Conservation (phyloP, 2,329 filamentous ascomycete species). For the Fulvia fulva region DNA sequence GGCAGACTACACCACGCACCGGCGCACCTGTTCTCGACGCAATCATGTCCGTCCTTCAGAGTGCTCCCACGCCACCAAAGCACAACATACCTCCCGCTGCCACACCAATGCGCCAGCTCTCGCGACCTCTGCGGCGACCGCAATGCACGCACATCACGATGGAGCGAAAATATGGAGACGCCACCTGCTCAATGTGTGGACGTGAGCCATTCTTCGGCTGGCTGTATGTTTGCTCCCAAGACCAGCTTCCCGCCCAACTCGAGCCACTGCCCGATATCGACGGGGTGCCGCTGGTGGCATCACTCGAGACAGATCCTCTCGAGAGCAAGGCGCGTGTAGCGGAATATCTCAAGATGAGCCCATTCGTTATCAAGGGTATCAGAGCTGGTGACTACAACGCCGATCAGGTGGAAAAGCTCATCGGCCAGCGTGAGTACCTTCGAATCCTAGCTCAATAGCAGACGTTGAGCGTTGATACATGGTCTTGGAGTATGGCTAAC, state of each 20-base stretch:
- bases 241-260: slow-evolving; percentile 35
- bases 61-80: background rate
- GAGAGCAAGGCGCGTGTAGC: slow-evolving; percentile 24
- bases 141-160: slow-evolving; percentile 66
- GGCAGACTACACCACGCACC: slow-evolving; percentile 18
- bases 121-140: slow-evolving; percentile 17
- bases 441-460: too few relatives aligned
- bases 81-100: background rate
- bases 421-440: slow-evolving; percentile 46
- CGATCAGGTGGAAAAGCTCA: slow-evolving; percentile 40
- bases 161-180: slow-evolving; percentile 58
- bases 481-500: too few relatives aligned
- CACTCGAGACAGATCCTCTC: slow-evolving; percentile 19
- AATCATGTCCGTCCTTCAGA: slow-evolving; percentile 20
- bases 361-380: slow-evolving; percentile 42
- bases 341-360: slow-evolving; percentile 34
- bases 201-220: slow-evolving; percentile 59
- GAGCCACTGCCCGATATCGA: slow-evolving; percentile 12
- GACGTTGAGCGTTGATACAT: too few relatives aligned
- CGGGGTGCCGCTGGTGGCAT: slow-evolving; percentile 7
- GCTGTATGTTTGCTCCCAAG: slow-evolving; percentile 70
- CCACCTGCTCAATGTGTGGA: slow-evolving; percentile 58
- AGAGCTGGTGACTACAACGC: slow-evolving; percentile 40
- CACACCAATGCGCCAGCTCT: background rate
- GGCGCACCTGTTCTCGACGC: slow-evolving; percentile 10